Conservation (phyloP, 345 rosid species). For the Cardamine occulta region DNA sequence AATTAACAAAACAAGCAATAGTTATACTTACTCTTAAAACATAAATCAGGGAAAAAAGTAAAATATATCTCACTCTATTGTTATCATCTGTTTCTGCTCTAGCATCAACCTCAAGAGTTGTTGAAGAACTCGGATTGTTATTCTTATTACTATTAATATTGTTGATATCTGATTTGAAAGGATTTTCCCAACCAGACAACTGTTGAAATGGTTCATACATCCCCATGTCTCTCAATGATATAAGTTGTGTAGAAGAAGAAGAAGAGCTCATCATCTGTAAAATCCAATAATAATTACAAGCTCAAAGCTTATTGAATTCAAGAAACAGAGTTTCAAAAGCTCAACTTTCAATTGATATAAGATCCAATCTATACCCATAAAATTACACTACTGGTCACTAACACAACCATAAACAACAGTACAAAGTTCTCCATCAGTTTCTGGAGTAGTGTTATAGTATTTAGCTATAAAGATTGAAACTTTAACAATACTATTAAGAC, state of each 20-base stretch:
- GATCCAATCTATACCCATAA: slow-evolving; percentile 1
- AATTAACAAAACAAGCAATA: slow-evolving; percentile 16
- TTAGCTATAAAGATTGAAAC: slow-evolving; percentile 23
- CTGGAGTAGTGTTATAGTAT: neutral
- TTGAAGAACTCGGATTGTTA: slow-evolving; percentile 55
- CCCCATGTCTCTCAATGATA: slow-evolving; percentile 62
- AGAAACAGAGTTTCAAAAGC: slow-evolving; percentile 3
- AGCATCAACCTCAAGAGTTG: slow-evolving; percentile 55
- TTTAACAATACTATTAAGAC: slow-evolving; percentile 9
- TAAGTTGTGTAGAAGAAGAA: slow-evolving; percentile 63
- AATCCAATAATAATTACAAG: neutral
- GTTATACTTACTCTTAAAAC: neutral
- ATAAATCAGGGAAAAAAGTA: neutral
- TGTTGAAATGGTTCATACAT: slow-evolving; percentile 77
- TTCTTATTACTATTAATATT: slow-evolving; percentile 29
- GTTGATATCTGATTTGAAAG: slow-evolving; percentile 49
- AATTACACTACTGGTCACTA: neutral
- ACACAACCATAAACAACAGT: slow-evolving; percentile 14
- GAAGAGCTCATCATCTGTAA: slow-evolving; percentile 65
- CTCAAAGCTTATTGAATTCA: neutral
- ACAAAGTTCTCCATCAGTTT: slow-evolving; percentile 4
- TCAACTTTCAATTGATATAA: slow-evolving; percentile 11
- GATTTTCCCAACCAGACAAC: slow-evolving; percentile 68
- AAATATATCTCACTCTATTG: slow-evolving; percentile 24
- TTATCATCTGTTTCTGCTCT: slow-evolving; percentile 43